Base-by-base conservation (phyloP, 148 eudicot genomes). In the Persicaria tinctoria region DNA sequence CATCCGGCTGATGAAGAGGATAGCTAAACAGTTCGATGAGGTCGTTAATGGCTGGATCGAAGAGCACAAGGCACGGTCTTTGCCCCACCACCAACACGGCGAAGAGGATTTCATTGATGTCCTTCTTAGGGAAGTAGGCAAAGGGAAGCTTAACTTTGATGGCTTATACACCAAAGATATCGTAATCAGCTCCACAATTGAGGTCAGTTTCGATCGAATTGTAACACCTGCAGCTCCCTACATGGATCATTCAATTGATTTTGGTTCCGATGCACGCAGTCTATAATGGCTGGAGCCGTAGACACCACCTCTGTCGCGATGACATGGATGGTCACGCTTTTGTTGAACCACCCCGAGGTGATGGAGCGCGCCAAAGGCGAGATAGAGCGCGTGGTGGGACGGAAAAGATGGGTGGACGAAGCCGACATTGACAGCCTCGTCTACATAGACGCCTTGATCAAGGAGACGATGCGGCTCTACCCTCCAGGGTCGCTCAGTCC, bases 331-430 rank as follows among this genome's bases (percentile, higher is more conserved):
- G 14, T 45, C 44, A 1, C 72, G 0, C 14, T 69, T 11, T 46
- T 69, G 27, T 9, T 69, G 16, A 69, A 69, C 50, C 48, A 69
- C 44, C 72, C 50, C 5, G 49, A 45, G 8, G 27, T 4, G 1
- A 44, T 69, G 49, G 27, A 69, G 72, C 0, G 27, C 20, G 72
- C 20, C 72, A 44, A 69, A 27, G 9, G 38, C n/a, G 71, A 68
- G 48, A 38, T 69, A 13, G 50, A 69, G 44, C 48, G 48, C 16
- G 49, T 44, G 1, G 72, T 69, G 48, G 72, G 72, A 4, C 16
- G 5, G 51, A 20, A 69, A 44, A 69, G 72, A 69, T 47, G 51
- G 51, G 72, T 45, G 5, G 72, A 69, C 16, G 49, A 69, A 69
- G 48, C 50, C 44, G 50, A 69, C 72, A 69, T 44, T 45, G 51